phyloP scores from a whole-genome alignment of 768 basidiomycete genomes.

The Neoboletus subvelutipes region DNA sequence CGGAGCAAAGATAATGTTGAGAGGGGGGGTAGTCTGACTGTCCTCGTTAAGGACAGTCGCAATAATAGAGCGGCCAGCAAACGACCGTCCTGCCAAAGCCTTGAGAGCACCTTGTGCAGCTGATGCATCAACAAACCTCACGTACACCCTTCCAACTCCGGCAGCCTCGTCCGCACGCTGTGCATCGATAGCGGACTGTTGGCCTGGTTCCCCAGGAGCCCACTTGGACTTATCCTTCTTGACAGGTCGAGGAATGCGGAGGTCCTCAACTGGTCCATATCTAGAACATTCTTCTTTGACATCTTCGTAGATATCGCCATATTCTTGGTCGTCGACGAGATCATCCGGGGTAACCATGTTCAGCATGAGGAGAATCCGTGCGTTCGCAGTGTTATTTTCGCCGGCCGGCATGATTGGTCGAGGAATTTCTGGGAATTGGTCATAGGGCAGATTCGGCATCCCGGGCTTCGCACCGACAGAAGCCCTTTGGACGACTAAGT shows the following conservation, averaged over 20 bases:
- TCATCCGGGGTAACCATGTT: slow-evolving; percentile 99
- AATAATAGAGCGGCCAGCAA: slow-evolving; percentile 84
- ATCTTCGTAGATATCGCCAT: slow-evolving; percentile 92
- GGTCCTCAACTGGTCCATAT: slow-evolving; percentile 79
- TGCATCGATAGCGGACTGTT: slow-evolving; percentile 62
- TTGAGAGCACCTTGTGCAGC: slow-evolving; percentile 74
- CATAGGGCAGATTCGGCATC: slow-evolving; percentile 65
- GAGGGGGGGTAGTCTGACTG: slow-evolving; percentile 80
- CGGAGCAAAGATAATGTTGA: slow-evolving; percentile 80
- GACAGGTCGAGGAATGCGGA: slow-evolving; percentile 85
- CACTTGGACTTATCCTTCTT: slow-evolving; percentile 85
- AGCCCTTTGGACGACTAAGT: slow-evolving; percentile 94
- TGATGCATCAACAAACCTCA: slow-evolving; percentile 69
- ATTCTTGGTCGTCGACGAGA: slow-evolving; percentile 85
- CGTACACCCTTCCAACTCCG: slow-evolving; percentile 95
- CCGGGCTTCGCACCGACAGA: slow-evolving; percentile 88
- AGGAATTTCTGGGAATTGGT: slow-evolving; percentile 80
- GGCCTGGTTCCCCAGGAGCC: slow-evolving; percentile 59
- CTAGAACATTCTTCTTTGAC: slow-evolving; percentile 86
- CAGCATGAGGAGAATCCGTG: slow-evolving; percentile 92
- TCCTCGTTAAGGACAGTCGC: slow-evolving; percentile 82
- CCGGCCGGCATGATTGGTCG: slow-evolving; percentile 87
- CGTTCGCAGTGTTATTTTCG: slow-evolving; percentile 55
- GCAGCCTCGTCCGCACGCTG: slow-evolving; percentile 80
- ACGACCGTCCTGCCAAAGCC: slow-evolving; percentile 85